Percentiles rank a stretch among this genome's conserved stretches.
phyloP scores from a whole-genome alignment of 2,329 filamentous ascomycete genomes.

The Penicillium expansum region DNA sequence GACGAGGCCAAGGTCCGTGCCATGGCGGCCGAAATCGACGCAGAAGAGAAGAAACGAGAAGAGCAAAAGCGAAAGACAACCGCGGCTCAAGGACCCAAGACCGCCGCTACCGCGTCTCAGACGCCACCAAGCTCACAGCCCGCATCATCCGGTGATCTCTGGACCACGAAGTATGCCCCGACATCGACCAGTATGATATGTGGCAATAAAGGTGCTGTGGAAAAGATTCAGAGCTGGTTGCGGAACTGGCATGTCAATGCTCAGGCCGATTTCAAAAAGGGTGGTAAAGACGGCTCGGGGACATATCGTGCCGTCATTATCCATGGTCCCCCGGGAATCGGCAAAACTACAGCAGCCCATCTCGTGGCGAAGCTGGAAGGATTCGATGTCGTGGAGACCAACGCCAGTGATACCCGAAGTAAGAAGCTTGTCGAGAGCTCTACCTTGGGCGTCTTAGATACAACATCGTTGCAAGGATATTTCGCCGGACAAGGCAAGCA shows the following conservation, averaged over 20 bases:
- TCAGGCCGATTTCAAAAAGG: constrained; percentile 76
- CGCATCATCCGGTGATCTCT: constrained; percentile 60
- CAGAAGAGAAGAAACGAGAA: constrained; percentile 65
- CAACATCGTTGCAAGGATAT: constrained; percentile 86
- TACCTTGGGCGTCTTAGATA: constrained; percentile 86
- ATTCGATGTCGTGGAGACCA: constrained; percentile 90
- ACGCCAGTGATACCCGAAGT: constrained; percentile 91
- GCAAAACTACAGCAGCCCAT: constrained; percentile 96
- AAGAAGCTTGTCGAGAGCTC: constrained; percentile 92
- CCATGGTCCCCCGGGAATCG: constrained; percentile 91
- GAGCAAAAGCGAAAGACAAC: constrained; percentile 44
- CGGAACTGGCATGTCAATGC: constrained; percentile 75
- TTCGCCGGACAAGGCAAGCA: constrained; percentile 81
- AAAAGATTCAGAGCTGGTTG: constrained; percentile 87
- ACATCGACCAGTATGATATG: constrained; percentile 83
- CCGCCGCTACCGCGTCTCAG: constrained; percentile 45
- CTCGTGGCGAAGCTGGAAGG: constrained; percentile 89
- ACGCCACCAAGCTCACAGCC: constrained; percentile 41
- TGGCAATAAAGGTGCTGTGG: constrained; percentile 86
- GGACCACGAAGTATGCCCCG: constrained; percentile 95
- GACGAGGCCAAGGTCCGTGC: constrained; percentile 80
- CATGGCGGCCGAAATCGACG: constrained; percentile 81
- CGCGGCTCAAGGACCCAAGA: constrained; percentile 34
- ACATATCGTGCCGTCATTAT: constrained; percentile 87
- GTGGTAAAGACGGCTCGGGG: constrained; percentile 80